phyloP scores from a whole-genome alignment of 805 yeast genomes.

The Kuraishia floccosa region DNA sequence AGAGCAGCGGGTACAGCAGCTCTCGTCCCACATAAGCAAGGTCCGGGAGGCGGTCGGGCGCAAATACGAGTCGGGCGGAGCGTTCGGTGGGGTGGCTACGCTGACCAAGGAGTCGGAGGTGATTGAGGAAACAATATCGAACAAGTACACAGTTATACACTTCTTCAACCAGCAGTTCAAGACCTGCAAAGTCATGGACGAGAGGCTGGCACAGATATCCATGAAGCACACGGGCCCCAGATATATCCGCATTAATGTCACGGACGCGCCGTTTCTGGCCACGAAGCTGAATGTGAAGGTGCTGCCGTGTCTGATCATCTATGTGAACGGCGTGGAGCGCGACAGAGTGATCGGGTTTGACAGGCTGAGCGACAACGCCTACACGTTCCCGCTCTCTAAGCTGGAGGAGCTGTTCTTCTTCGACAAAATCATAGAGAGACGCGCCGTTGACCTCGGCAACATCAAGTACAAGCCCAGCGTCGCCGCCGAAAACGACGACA shows the following conservation, averaged over 20 bases:
- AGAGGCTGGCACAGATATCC: constrained; percentile 32
- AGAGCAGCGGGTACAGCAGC: constrained; percentile 51
- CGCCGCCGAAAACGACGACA: too few relatives aligned
- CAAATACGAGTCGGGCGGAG: constrained; percentile 20
- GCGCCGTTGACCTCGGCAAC: too few relatives aligned
- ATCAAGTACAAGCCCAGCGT: too few relatives aligned
- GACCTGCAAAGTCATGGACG: constrained; percentile 51
- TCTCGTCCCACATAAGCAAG: constrained; percentile 29
- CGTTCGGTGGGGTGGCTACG: constrained; percentile 27
- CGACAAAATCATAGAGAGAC: too few relatives aligned
- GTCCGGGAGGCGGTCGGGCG: constrained; percentile 17
- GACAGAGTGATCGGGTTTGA: constrained; percentile 62
- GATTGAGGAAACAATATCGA: constrained; percentile 34
- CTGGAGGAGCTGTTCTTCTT: too few relatives aligned
- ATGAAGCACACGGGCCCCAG: constrained; percentile 44
- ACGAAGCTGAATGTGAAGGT: constrained; percentile 51
- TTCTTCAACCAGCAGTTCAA: constrained; percentile 51
- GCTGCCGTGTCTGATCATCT: constrained; percentile 60
- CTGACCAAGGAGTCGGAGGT: constrained; percentile 43
- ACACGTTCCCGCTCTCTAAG: too few relatives aligned
- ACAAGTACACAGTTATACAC: constrained; percentile 39
- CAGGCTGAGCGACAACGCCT: too few relatives aligned
- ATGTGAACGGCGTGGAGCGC: constrained; percentile 46
- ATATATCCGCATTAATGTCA: constrained; percentile 47
- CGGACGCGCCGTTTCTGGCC: constrained; percentile 62